Evolutionary conservation across 306 rosid species (phyloP), one percentile per base, ranked within the genome.

Genomic region (Crataegus laevigata): DNA sequence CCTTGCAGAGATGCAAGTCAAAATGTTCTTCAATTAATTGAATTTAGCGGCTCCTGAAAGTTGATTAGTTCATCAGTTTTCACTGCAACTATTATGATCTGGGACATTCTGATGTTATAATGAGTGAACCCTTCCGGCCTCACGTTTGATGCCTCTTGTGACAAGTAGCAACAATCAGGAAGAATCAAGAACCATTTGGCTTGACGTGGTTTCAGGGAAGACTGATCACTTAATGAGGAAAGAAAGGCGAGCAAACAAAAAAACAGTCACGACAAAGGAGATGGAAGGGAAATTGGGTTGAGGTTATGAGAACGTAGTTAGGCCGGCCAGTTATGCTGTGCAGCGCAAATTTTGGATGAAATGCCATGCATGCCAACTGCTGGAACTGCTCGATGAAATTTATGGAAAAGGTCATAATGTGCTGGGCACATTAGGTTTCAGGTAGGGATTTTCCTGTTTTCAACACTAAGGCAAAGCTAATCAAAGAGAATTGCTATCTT

Each of bases 1-100:
- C 59, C 85, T 59, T 67, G 38, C n/a, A 54, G 12, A 15, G 87
- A 82, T 65, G 80, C 72, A 75, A 75, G 34, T 66, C 76, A 78
- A 69, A 80, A 69, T 28, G 72, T 75, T 69, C 69, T 80, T 68
- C 51, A 75, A 71, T 70, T 81, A 63, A 57, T 83, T 78, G 89
- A 72, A 72, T 79, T 75, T 30, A 66, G 40, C 52, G 80, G 75
- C 71, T 75, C 76, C 50, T 82, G 84, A 75, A 85, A 58, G 69
- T 72, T 87, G 84, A 63, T 26, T 32, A 45, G 71, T 64, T 50
- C 19, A 58, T 74, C 62, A 24, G n/a, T 61, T 38, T 74, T 55
- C 32, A n/a, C 52, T 6, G 22, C 65, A 55, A 55, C 15, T 22
- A 71, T 59, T 45, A n/a, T 58, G 63, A 64, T 67, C 64, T 15